A percentile compares a stretch with the other conserved stretches of the same genome.
Conservation (phyloP, 371 early-diverging fungal genomes). For the Syncephalis plumigaleata region DNA sequence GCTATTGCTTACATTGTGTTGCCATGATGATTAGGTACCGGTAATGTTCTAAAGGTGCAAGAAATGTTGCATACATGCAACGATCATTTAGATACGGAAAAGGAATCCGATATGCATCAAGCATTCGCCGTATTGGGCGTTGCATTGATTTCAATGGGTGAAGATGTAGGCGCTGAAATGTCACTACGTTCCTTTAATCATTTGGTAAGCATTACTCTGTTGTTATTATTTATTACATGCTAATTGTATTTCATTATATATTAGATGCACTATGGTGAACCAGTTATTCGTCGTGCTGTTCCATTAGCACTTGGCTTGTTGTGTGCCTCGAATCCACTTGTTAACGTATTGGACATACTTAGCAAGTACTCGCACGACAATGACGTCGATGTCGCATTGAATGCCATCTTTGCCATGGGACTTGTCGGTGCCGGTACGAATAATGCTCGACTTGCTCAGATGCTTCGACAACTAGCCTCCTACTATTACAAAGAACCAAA, state of each 20-base stretch:
- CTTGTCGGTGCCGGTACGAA: slow-evolving; percentile 99
- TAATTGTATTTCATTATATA: background rate
- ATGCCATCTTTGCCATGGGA: slow-evolving; percentile 97
- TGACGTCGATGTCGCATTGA: slow-evolving; percentile 83
- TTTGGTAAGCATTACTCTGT: slow-evolving; percentile 27
- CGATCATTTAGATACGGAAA: slow-evolving; percentile 78
- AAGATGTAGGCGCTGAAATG: slow-evolving; percentile 94
- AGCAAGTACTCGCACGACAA: slow-evolving; percentile 95
- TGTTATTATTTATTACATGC: background rate
- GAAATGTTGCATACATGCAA: slow-evolving; percentile 88
- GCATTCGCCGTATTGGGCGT: slow-evolving; percentile 93
- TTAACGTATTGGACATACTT: slow-evolving; percentile 84
- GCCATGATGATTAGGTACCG: slow-evolving; percentile 28
- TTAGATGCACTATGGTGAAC: slow-evolving; percentile 97
- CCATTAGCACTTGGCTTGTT: slow-evolving; percentile 91
- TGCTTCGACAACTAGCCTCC: slow-evolving; percentile 90
- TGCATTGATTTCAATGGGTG: slow-evolving; percentile 90
- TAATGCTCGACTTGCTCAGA: slow-evolving; percentile 94
- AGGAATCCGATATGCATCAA: slow-evolving; percentile 71
- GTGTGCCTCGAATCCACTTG: slow-evolving; percentile 90
- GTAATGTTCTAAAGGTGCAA: slow-evolving; percentile 92
- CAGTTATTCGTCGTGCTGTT: slow-evolving; percentile 79
- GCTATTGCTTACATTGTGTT: too few relatives aligned
- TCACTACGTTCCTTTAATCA: slow-evolving; percentile 86
- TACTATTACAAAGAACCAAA: slow-evolving; percentile 94